Evolutionary conservation across 1,284 basidiomycete genomes (phyloP).

Genomic region (Cutaneotrichosporon sp.): DNA sequence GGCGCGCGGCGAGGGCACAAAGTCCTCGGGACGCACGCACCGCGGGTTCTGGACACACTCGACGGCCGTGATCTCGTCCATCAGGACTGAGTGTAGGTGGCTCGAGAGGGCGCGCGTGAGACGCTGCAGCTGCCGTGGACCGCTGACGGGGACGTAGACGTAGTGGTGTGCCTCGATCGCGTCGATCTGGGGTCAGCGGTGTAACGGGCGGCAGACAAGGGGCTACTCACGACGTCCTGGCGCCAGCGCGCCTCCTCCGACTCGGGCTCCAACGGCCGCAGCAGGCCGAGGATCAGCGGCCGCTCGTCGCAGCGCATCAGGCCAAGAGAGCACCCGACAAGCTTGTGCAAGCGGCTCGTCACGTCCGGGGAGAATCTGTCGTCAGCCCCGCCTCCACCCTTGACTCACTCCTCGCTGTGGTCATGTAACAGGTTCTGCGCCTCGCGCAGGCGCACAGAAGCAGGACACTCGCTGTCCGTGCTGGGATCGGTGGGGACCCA

Average conservation of each 20-base stretch:
- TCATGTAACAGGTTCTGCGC: not conserved
- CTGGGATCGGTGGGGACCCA: not conserved
- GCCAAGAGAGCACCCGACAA: no score
- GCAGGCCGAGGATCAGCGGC: no score
- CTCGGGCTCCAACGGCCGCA: no score
- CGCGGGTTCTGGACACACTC: slow-evolving; percentile 11
- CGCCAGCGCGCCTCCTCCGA: not conserved
- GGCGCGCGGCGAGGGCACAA: not conserved
- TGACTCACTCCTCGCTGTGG: not conserved
- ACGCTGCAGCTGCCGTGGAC: no score
- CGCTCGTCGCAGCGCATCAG: no score
- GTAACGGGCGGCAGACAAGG: not conserved
- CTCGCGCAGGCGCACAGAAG: not conserved
- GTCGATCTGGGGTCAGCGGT: not conserved
- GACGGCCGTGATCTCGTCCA: slow-evolving; percentile 2
- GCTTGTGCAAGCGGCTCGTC: no score
- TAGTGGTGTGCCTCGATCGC: not conserved
- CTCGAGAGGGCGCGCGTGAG: not conserved
- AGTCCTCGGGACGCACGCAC: slow-evolving; percentile 3
- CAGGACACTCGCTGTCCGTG: not conserved
- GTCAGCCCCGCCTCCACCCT: not conserved
- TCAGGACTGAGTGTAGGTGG: slow-evolving; percentile 5
- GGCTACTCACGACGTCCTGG: not conserved
- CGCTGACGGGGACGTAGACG: not conserved
- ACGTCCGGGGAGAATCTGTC: no score